Evolutionary conservation across 352 stramenopile genomes (phyloP), one percentile per base, ranked within the genome.

Genomic region (Phytophthora podocarpi): DNA sequence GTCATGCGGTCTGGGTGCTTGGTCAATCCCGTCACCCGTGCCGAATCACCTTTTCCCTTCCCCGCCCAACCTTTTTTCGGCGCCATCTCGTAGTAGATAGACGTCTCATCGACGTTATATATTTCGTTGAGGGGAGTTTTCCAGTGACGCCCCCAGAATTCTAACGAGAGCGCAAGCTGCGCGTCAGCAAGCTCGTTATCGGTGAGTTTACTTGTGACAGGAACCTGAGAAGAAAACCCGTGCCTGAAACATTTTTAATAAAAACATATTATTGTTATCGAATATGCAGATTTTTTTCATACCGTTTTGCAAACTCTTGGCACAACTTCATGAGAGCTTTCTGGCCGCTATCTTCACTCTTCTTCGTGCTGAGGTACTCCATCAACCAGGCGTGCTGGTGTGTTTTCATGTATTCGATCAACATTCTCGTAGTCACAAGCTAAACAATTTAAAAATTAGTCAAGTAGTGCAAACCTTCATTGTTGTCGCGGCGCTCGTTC

Each of bases 351-450:
- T 45, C 27, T 12, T 49, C 37, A 16, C 20, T 45, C 28, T 59
- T 45, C 28, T 50, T 51, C 15, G 37, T 50, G 4, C 23, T 5
- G 35, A 56, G 2, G 12, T 56, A 51, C 18, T 49, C 37, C 18
- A 23, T 34, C 9, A 59, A 50, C 51, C 51, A 59, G 0, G 13
- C 18, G n/a, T 31, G 4, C 13, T 59, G 39, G 20, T 46, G 13
- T 8, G 9, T 26, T 24, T 43, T 50, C 12, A 59, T 59, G 37
- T 50, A 50, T 28, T 59, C 37, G 20, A 49, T 59, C 39, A 51
- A n/a, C 39, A 52, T 28, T 36, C 20, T 16, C 3, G 39, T 60
- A 15, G 28, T 37, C 6, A 51, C 39, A 32, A 51, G 1, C 39
- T 46, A 39, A 23, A 23, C 28, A 40, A 36, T 35, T 37, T 13